phyloP scores from a whole-genome alignment of 164 flowering plant species.

The Sextonia rubra region DNA sequence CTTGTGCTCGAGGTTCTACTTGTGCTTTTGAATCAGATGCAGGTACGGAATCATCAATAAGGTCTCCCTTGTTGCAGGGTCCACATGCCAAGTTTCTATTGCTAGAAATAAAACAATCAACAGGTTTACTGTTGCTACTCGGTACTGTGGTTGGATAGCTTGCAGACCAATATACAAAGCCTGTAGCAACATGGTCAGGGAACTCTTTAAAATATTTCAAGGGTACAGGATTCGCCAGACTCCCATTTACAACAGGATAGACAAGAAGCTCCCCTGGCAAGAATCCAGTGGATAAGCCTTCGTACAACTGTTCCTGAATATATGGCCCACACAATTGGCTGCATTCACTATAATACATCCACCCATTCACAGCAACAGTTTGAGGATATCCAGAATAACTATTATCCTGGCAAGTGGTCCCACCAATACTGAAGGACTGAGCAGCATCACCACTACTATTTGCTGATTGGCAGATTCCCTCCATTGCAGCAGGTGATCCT shows the following conservation, averaged over 20 bases:
- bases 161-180: slow-evolving; percentile 45
- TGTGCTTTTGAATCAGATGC: slow-evolving; percentile 9
- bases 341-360: slow-evolving; percentile 85
- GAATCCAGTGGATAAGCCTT: slow-evolving; percentile 82
- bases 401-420: slow-evolving; percentile 17
- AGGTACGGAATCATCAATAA: slow-evolving; percentile 10
- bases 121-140: slow-evolving; percentile 4
- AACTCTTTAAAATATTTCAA: slow-evolving; percentile 73
- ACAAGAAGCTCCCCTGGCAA: slow-evolving; percentile 87
- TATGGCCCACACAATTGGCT: slow-evolving; percentile 97
- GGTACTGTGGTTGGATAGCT: slow-evolving; percentile 8
- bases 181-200: slow-evolving; percentile 80
- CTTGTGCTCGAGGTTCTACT: slow-evolving; percentile 16
- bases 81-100: slow-evolving; percentile 7
- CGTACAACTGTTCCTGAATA: slow-evolving; percentile 69
- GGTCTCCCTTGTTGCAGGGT: slow-evolving; percentile 10
- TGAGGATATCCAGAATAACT: slow-evolving; percentile 25
- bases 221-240: slow-evolving; percentile 57
- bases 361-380: slow-evolving; percentile 55
- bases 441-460: slow-evolving; percentile 24
- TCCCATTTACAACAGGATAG: slow-evolving; percentile 76
- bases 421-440: slow-evolving; percentile 20
- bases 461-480: slow-evolving; percentile 34
- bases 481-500: slow-evolving; percentile 29
- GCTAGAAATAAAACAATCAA: slow-evolving; percentile 11